Evolutionary conservation across 345 rosid genomes (phyloP), one percentile per base, ranked within the genome.

Genomic region (Adansonia digitata): DNA sequence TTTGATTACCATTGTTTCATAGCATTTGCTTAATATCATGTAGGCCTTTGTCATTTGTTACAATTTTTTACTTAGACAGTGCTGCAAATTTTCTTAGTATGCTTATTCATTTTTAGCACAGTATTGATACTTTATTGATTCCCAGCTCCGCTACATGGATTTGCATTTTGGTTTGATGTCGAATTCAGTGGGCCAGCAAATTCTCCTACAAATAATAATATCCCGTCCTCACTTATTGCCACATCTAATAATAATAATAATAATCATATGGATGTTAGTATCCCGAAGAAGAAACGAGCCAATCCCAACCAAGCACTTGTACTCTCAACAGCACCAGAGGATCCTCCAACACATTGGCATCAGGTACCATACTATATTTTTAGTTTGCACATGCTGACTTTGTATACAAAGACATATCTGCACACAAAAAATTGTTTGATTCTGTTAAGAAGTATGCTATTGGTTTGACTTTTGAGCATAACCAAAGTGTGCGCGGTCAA

Each of bases 91-190:
- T 11, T 13, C 10, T 40, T 11, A 63, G 26, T 42, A 24, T 12
- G 11, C 12, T 3, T 39, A 37, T 65, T 40, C 5, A 13, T 65
- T 24, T 22, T 22, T 40, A 40, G 70, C 12, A 42, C 3, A 6
- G n/a, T 22, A 14, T 13, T 73, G 17, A 70, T 74, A 48, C 68
- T 70, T 74, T 26, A 61, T 37, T 79, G 37, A 31, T 80, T 75
- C 80, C 76, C 89, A 94, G 98, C 97, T 82, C 96, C 93, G 18
- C 74, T 95, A 86, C 98, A 95, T 83, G 99, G 98, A 66, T 95
- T 92, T 88, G 97, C 90, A 10, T 95, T 95, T 85, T 95, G 98
- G 99, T 95, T 95, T 76, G 97, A 95, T 72, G 96, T 94, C 79
- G 96, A 91, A 79, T 94, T 94, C 81, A 75, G 77, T 35, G 85